Conservation (phyloP, 192 early-diverging fungal species). For the Coemansia sp. region DNA sequence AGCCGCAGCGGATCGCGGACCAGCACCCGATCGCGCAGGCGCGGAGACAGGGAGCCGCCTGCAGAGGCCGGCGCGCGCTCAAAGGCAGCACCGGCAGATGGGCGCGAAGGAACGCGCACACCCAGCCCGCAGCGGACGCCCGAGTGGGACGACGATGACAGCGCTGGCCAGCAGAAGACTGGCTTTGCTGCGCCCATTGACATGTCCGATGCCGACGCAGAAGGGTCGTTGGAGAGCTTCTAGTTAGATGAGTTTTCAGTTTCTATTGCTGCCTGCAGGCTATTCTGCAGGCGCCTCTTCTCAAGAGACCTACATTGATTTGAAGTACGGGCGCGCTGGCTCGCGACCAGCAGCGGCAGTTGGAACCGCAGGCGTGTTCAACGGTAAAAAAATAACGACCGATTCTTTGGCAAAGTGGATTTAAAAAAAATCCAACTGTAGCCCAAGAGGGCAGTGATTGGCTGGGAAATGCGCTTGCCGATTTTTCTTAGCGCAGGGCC, state of each 20-base stretch:
- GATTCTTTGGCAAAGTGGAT: not conserved
- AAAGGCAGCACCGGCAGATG: not conserved
- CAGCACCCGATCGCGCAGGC: conserved; percentile 16
- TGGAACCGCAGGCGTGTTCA: not conserved
- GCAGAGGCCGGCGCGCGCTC: not conserved
- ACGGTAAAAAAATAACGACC: not conserved
- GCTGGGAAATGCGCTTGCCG: conserved; percentile 13
- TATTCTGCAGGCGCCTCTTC: not conserved
- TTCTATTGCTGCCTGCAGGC: not conserved
- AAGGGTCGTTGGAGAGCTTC: not conserved
- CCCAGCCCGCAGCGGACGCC: conserved; percentile 43
- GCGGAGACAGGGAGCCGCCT: not conserved
- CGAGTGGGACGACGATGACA: conserved; percentile 13
- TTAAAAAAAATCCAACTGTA: conserved; percentile 22
- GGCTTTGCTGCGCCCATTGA: conserved; percentile 21
- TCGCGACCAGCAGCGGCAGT: not conserved
- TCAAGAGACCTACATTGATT: not conserved
- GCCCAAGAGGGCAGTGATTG: conserved; percentile 28
- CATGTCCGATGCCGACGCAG: conserved; percentile 4
- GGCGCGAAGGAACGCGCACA: conserved; percentile 15
- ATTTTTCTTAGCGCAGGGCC: not conserved
- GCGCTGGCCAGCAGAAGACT: not conserved
- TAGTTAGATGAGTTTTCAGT: not conserved
- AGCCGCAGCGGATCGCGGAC: conserved; percentile 14
- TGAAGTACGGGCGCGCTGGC: not conserved